A percentile compares a stretch with the other conserved stretches of the same genome.
Conservation (phyloP, 2,329 filamentous ascomycete species). For the Epichloe coenophiala region DNA sequence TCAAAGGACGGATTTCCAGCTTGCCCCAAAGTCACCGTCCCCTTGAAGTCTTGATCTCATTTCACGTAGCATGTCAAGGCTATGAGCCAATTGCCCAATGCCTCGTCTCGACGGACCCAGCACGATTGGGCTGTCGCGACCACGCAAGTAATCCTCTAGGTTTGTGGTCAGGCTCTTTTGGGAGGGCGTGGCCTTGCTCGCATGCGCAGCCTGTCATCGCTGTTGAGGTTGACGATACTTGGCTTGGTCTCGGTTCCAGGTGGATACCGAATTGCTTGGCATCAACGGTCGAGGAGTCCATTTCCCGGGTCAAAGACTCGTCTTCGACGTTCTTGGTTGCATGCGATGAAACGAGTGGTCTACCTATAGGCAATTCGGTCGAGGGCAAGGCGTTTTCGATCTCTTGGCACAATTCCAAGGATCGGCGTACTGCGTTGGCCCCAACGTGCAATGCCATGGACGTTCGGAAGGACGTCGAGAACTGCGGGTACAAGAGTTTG, state of each 20-base stretch:
- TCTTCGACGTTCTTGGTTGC: not conserved
- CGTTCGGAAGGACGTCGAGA: slow-evolving; percentile 15
- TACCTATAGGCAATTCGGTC: slow-evolving; percentile 3
- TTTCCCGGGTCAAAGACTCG: not conserved
- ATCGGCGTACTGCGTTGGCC: slow-evolving; percentile 9
- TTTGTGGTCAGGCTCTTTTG: not conserved
- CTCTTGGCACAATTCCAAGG: slow-evolving; percentile 13
- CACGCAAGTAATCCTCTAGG: not conserved
- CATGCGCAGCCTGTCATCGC: not conserved
- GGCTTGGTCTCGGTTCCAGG: not conserved
- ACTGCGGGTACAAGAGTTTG: slow-evolving; percentile 19
- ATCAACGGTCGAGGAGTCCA: not conserved
- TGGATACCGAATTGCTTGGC: not conserved
- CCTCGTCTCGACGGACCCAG: not conserved
- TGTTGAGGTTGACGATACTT: not conserved
- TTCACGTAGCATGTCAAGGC: not conserved
- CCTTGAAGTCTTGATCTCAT: not conserved
- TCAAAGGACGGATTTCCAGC: not conserved
- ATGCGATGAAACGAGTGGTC: not conserved
- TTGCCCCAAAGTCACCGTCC: not conserved
- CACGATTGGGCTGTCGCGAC: not conserved
- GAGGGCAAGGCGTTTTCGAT: slow-evolving; percentile 1
- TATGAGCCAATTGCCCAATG: not conserved
- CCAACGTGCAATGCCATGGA: slow-evolving; percentile 18
- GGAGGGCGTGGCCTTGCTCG: not conserved